Evolutionary conservation across 2,329 filamentous ascomycete species (phyloP).

Genomic region (Raffaelea albimanens): DNA sequence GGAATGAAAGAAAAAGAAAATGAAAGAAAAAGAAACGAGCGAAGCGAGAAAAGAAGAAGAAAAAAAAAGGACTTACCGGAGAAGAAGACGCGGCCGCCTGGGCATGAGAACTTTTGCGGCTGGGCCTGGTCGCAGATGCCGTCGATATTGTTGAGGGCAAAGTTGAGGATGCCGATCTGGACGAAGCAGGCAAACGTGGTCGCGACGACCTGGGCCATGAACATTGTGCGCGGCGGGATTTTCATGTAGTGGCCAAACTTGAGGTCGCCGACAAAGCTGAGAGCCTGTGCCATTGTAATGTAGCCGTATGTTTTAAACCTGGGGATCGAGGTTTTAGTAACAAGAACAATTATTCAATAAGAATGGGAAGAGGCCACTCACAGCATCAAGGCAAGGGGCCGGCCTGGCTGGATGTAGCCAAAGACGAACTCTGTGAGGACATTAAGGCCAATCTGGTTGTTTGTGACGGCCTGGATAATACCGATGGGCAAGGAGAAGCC

Average conservation of each 20-base stretch:
- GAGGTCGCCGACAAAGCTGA: conserved; percentile 55
- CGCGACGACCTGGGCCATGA: conserved; percentile 55
- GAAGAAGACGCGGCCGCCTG: conserved; percentile 55
- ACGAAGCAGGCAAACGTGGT: conserved; percentile 58
- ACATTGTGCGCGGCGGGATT: conserved; percentile 57
- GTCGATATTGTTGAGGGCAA: conserved; percentile 50
- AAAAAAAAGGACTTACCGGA: conserved; percentile 41
- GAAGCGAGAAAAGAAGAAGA: too few species aligned
- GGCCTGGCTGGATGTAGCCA: conserved; percentile 66
- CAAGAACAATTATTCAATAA: neutral
- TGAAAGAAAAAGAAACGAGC: too few species aligned
- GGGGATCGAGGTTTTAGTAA: neutral
- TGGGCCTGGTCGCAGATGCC: conserved; percentile 52
- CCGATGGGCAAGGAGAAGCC: conserved; percentile 57
- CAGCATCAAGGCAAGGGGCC: conserved; percentile 65
- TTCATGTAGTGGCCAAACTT: conserved; percentile 70
- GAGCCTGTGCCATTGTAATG: conserved; percentile 55
- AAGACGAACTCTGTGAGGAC: conserved; percentile 64
- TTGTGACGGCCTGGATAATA: conserved; percentile 61
- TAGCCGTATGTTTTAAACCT: conserved; percentile 56
- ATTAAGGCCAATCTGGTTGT: conserved; percentile 64
- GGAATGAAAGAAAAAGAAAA: too few species aligned
- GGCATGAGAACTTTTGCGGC: conserved; percentile 51
- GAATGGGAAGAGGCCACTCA: too few species aligned
- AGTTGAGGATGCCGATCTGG: conserved; percentile 55